Evolutionary conservation across 768 basidiomycete species (phyloP).

Genomic region (Boletus rubescentipes): DNA sequence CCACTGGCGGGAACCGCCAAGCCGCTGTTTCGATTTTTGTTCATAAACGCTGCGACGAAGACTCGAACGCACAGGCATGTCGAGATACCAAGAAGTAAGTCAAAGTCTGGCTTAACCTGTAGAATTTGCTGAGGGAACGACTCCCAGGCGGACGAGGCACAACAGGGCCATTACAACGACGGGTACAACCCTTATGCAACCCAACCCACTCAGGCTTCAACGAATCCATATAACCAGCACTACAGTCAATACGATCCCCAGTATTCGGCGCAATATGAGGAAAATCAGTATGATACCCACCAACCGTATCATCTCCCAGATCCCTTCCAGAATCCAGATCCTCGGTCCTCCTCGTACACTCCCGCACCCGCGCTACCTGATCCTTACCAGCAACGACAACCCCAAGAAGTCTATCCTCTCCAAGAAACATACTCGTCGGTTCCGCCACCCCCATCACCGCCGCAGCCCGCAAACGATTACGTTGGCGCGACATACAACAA

Average conservation of each 20-base stretch:
- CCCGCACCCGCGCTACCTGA: conserved; percentile 20
- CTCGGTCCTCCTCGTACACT: conserved; percentile 15
- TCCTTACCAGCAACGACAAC: conserved; percentile 25
- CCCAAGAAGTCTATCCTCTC: conserved; percentile 16
- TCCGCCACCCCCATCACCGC: conserved; percentile 20
- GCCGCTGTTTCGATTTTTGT: background rate
- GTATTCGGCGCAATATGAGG: conserved; percentile 35
- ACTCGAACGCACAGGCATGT: conserved; percentile 32
- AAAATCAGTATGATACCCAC: conserved; percentile 30
- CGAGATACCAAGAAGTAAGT: conserved; percentile 42
- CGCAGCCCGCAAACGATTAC: conserved; percentile 16
- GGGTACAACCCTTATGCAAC: conserved; percentile 54
- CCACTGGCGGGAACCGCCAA: conserved; percentile 5
- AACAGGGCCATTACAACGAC: conserved; percentile 64
- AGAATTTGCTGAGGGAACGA: conserved; percentile 1
- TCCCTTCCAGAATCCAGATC: conserved; percentile 28
- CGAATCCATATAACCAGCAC: conserved; percentile 42
- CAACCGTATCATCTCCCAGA: conserved; percentile 42
- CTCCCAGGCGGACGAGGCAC: conserved; percentile 62
- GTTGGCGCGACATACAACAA: conserved; percentile 21
- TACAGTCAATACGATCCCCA: conserved; percentile 31
- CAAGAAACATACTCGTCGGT: conserved; percentile 23
- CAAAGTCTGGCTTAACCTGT: background rate
- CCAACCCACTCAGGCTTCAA: conserved; percentile 18
- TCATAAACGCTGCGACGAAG: conserved; percentile 11